A percentile compares a stretch with the other conserved stretches of the same genome.
Evolutionary conservation across 2,329 filamentous ascomycete species (phyloP).

Genomic region (Scytalidium sp.): DNA sequence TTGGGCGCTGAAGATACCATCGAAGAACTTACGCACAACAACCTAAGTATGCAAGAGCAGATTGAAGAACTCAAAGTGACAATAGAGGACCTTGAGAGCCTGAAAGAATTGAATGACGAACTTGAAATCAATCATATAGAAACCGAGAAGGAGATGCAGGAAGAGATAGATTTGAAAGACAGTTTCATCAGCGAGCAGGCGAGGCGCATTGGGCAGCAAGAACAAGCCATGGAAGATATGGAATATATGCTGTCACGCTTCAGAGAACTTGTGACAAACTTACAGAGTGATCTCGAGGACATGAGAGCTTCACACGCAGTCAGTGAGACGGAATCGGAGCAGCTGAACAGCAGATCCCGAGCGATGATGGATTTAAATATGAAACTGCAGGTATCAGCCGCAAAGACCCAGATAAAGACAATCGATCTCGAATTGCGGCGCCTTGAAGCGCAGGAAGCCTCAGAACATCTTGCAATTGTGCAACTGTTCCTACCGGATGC

Average conservation of each 20-base stretch:
- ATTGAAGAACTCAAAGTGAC: conserved; percentile 78
- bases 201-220: conserved; percentile 70
- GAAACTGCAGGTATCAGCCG: conserved; percentile 85
- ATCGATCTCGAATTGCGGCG: conserved; percentile 87
- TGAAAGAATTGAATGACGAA: conserved; percentile 93
- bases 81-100: conserved; percentile 81
- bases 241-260: conserved; percentile 89
- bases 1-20: conserved; percentile 91
- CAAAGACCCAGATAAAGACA: conserved; percentile 90
- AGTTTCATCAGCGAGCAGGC: conserved; percentile 78
- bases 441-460: conserved; percentile 84
- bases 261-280: conserved; percentile 79
- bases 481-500: conserved; percentile 85
- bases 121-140: conserved; percentile 91
- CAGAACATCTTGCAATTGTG: conserved; percentile 84
- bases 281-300: conserved; percentile 86
- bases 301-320: conserved; percentile 90
- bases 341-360: conserved; percentile 81
- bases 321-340: conserved; percentile 87
- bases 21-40: conserved; percentile 84
- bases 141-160: conserved; percentile 89
- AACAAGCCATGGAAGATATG: conserved; percentile 78
- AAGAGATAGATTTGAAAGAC: conserved; percentile 88
- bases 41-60: conserved; percentile 77
- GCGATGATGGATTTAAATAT: conserved; percentile 97